Evolutionary conservation across 164 flowering plant species (phyloP).

Genomic region (Houttuynia cordata): DNA sequence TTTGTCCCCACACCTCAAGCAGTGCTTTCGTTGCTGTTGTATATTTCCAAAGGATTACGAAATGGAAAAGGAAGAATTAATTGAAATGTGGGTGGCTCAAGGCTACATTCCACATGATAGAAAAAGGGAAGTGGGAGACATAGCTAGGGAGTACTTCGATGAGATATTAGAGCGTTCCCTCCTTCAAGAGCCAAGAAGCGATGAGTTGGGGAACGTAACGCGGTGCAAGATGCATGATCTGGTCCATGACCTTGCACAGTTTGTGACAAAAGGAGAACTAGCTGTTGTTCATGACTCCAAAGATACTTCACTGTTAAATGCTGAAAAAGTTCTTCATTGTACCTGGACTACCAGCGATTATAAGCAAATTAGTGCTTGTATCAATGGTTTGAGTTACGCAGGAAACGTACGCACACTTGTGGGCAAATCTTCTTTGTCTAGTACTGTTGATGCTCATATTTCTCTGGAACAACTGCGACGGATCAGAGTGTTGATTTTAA

Average conservation of each 20-base stretch:
- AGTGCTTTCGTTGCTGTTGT: constrained; percentile 4
- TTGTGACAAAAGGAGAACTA: background rate
- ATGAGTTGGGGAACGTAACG: background rate
- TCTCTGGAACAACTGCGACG: too few species aligned
- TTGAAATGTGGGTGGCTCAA: constrained; percentile 2
- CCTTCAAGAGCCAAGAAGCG: background rate
- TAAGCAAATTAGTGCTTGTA: too few species aligned
- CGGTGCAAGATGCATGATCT: constrained; percentile 4
- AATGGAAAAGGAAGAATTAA: background rate
- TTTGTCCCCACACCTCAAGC: background rate
- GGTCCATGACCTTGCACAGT: background rate
- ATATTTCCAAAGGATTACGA: constrained; percentile 3
- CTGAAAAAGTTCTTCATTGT: background rate
- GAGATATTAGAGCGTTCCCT: background rate
- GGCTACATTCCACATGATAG: background rate
- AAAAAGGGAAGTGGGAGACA: background rate
- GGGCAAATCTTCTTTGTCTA: too few species aligned
- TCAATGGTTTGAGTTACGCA: too few species aligned
- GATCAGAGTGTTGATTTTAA: too few species aligned
- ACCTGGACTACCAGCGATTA: too few species aligned
- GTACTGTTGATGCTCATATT: too few species aligned
- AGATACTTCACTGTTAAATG: background rate
- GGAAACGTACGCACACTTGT: too few species aligned
- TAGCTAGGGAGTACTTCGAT: background rate
- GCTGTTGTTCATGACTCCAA: background rate